Base-by-base conservation (phyloP, 495 filamentous ascomycete genomes). In the Penicillium subrubescens region DNA sequence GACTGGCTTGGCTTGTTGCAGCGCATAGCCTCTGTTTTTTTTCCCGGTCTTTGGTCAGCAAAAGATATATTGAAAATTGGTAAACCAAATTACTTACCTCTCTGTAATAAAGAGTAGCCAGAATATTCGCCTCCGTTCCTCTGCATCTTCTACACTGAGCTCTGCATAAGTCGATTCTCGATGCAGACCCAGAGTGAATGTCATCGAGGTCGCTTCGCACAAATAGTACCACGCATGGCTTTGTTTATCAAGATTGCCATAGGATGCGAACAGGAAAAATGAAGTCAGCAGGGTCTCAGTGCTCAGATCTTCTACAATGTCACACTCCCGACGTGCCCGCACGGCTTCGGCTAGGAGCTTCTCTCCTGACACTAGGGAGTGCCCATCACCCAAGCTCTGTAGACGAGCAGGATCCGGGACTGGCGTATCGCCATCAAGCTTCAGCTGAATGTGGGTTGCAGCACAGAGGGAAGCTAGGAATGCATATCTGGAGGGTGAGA, bases 371-470 rank as follows among this genome's bases (percentile, higher is more conserved):
- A 81, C 71, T n/a, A 72, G 53, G 17, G 67, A 68, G 33, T 74
- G 64, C n/a, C 88, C 74, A 62, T 85, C 86, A 58, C 85, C 84
- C 2, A 72, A 41, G 31, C 81, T 81, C 72, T 84, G 76, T 65
- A 79, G 77, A 57, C 85, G 84, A 33, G 76, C 77, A 23, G 84
- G 79, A 52, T 84, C 83, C 54, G 88, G 79, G 31, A 80, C 80
- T 7, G 80, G 73, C 0, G 84, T 83, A 29, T 86, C 79, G 5
- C 79, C 83, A 79, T 85, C 79, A 0, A 86, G 64, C 19, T 81
- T 78, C 44, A 94, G 88, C 70, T 96, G 93, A 23, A 95, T 91
- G 79, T 93, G 87, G 69, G 94, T 92, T 69, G 91, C 93, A 1
- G 91, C 90, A 70, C 90, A 95, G 3, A 97, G 76, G 8, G 92